A percentile compares a stretch with the other conserved stretches of the same genome.
phyloP scores from a whole-genome alignment of 2,329 filamentous ascomycete species.

The Xylaria hypoxylon region DNA sequence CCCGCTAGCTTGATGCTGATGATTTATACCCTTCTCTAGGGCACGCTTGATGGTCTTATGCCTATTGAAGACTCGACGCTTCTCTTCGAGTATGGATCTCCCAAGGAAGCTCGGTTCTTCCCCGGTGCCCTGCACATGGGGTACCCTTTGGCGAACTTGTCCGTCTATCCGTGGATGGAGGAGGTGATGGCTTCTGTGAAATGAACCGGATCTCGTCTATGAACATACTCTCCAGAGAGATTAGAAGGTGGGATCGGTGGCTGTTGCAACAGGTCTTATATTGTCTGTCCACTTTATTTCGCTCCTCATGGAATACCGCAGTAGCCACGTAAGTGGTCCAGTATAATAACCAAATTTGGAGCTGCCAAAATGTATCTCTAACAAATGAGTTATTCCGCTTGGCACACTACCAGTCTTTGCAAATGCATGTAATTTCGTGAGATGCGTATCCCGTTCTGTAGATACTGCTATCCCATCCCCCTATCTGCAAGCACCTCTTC shows the following conservation, averaged over 20 bases:
- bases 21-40: constrained; percentile 54
- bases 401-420: background rate
- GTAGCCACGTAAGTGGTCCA: background rate
- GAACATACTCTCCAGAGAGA: background rate
- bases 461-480: background rate
- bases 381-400: background rate
- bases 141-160: constrained; percentile 69
- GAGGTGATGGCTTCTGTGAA: constrained; percentile 58
- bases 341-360: background rate
- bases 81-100: constrained; percentile 71
- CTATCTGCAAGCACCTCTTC: constrained; percentile 42
- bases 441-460: too few species aligned
- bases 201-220: constrained; percentile 18
- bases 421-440: background rate
- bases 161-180: constrained; percentile 73
- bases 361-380: background rate
- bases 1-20: constrained; percentile 3
- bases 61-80: constrained; percentile 76
- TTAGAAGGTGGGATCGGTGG: background rate
- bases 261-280: background rate
- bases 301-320: background rate
- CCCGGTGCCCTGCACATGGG: constrained; percentile 73
- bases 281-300: background rate
- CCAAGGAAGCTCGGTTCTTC: constrained; percentile 75
- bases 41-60: constrained; percentile 72